A percentile compares a stretch with the other conserved stretches of the same genome.
Evolutionary conservation across 805 yeast species (phyloP).

Genomic region (Citeromyces matritensis): DNA sequence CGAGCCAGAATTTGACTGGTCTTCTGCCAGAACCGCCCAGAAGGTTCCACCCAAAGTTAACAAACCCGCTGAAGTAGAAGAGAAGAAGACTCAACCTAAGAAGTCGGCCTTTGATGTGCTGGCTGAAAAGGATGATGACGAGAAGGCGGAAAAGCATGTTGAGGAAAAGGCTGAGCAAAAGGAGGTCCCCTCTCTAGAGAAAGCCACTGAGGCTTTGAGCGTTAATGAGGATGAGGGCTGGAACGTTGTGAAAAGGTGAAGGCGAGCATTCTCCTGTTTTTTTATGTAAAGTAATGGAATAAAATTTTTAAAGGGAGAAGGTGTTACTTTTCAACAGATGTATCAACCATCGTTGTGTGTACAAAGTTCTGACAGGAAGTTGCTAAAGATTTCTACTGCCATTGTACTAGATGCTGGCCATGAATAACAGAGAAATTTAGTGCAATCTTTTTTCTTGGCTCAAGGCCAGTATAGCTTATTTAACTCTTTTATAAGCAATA

Average conservation of each 20-base stretch:
- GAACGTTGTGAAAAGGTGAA: constrained; percentile 28
- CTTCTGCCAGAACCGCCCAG: constrained; percentile 17
- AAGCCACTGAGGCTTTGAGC: constrained; percentile 14
- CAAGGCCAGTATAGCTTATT: too few relatives aligned
- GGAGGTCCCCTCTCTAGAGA: constrained; percentile 8
- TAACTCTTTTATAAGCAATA: too few relatives aligned
- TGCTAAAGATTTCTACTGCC: too few relatives aligned
- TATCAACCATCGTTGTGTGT: too few relatives aligned
- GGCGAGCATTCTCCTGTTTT: constrained; percentile 1
- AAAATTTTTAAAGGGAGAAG: not conserved
- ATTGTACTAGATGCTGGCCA: too few relatives aligned
- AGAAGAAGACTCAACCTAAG: constrained; percentile 12
- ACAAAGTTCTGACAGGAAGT: too few relatives aligned
- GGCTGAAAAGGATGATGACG: constrained; percentile 35
- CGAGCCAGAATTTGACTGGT: constrained; percentile 28
- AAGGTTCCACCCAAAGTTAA: not conserved
- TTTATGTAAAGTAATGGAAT: too few relatives aligned
- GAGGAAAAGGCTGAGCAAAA: constrained; percentile 4
- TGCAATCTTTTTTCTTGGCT: too few relatives aligned
- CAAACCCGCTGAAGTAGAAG: not conserved
- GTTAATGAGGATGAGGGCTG: constrained; percentile 22
- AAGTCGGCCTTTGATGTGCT: constrained; percentile 35
- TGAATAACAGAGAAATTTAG: too few relatives aligned
- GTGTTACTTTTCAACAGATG: not conserved
- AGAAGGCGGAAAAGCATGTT: constrained; percentile 13